phyloP scores from a whole-genome alignment of 306 rosid species.

The Gynostemma pentaphyllum region DNA sequence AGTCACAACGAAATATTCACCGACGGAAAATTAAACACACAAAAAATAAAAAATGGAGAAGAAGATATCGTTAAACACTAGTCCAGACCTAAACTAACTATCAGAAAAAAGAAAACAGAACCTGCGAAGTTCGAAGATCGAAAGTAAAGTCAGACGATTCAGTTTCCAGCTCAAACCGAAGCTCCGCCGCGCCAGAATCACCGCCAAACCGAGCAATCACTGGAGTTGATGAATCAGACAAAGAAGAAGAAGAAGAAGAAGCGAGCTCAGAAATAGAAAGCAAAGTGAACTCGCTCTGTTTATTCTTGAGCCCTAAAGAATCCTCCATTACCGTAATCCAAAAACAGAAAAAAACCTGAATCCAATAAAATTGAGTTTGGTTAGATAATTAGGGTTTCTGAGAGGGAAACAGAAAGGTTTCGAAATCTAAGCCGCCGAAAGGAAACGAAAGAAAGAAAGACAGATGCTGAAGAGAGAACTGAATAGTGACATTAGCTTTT shows the following conservation, averaged over 20 bases:
- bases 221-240: constrained; percentile 24
- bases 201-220: constrained; percentile 48
- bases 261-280: constrained; percentile 48
- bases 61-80: not conserved
- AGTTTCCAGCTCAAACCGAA: constrained; percentile 41
- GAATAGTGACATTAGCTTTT: not conserved
- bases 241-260: constrained; percentile 25
- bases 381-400: constrained; percentile 59
- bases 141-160: constrained; percentile 26
- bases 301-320: constrained; percentile 23
- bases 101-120: constrained; percentile 16
- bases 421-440: constrained; percentile 55
- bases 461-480: not conserved
- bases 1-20: not conserved
- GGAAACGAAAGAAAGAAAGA: constrained; percentile 10
- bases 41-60: not conserved
- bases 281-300: constrained; percentile 42
- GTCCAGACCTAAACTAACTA: constrained; percentile 1
- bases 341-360: not conserved
- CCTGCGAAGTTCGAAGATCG: constrained; percentile 59
- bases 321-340: constrained; percentile 40
- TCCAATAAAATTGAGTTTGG: too few relatives aligned
- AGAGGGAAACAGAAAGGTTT: constrained; percentile 8
- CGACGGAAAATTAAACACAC: not conserved
- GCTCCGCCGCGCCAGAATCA: constrained; percentile 31